phyloP scores from a whole-genome alignment of 78 protist genomes.

The Dictyostelium purpureum region DNA sequence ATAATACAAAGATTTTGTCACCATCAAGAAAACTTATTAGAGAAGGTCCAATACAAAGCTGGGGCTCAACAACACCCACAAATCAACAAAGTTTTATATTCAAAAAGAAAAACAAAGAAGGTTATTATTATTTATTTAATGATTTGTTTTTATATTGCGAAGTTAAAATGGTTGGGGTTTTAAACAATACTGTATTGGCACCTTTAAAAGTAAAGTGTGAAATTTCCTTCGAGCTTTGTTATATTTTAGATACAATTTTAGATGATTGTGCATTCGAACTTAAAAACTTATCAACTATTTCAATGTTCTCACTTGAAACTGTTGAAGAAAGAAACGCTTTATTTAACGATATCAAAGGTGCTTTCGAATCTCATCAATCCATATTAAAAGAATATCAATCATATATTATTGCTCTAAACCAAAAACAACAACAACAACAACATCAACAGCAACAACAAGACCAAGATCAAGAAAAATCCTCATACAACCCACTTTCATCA shows the following conservation, averaged over 20 bases:
- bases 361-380: slow-evolving; percentile 4
- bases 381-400: slow-evolving; percentile 37
- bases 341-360: not conserved
- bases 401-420: slow-evolving; percentile 19
- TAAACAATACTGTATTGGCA: not conserved
- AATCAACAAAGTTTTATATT: not conserved
- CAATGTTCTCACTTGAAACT: slow-evolving; percentile 13
- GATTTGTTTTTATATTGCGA: slow-evolving; percentile 48
- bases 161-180: not conserved
- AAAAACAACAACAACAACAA: not conserved
- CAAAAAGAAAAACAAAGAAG: slow-evolving; percentile 54
- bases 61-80: slow-evolving; percentile 25
- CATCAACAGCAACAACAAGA: not conserved
- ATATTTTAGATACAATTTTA: not conserved
- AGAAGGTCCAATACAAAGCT: slow-evolving; percentile 20
- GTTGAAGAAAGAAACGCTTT: not conserved
- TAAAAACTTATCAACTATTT: not conserved
- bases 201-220: slow-evolving; percentile 40
- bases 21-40: slow-evolving; percentile 58
- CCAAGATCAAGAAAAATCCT: no score
- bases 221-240: slow-evolving; percentile 16
- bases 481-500: no score
- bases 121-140: slow-evolving; percentile 52
- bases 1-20: slow-evolving; percentile 21
- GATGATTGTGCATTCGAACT: slow-evolving; percentile 7